These are phyloP conservation scores for Metschnikowia reukaufii DNA, from an alignment of 805 yeast genomes.

Conservation along the genomic window DNA sequence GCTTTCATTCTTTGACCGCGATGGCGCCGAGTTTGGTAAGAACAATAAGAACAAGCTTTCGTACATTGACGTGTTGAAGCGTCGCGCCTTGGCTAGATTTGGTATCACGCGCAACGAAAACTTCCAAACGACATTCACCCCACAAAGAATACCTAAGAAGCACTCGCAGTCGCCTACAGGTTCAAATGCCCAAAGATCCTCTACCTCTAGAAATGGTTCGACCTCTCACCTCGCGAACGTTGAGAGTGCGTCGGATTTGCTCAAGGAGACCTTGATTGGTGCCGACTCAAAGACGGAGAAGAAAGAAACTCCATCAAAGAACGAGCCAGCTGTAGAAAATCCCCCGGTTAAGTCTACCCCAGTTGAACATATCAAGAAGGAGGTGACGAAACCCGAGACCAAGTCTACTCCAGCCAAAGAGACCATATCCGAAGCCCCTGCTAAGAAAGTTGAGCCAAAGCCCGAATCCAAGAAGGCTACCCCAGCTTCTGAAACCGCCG, in stretches of 20 bases:
- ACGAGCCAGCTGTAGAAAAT: not conserved
- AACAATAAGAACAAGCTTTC: constrained; percentile 30
- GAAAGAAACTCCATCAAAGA: not conserved
- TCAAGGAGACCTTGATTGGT: constrained; percentile 45
- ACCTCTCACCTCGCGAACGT: constrained; percentile 21
- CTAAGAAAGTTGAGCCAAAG: no score
- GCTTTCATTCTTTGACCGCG: constrained; percentile 38
- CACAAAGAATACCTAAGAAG: constrained; percentile 25
- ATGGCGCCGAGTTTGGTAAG: constrained; percentile 36
- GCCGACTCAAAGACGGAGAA: constrained; percentile 15
- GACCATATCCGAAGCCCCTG: no score
- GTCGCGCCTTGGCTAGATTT: constrained; percentile 40
- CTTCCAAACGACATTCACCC: constrained; percentile 40
- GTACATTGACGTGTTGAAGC: constrained; percentile 44
- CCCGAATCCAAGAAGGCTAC: no score
- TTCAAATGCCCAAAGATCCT: constrained; percentile 1
- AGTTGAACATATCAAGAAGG: not conserved
- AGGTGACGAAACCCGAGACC: not conserved
- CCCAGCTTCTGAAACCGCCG: not conserved
- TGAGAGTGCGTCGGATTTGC: constrained; percentile 34
- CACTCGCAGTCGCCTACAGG: not conserved
- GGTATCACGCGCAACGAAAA: constrained; percentile 37
- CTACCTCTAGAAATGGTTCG: constrained; percentile 8
- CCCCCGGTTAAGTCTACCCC: constrained; percentile 1
- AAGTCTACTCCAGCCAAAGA: no score